Conservation (phyloP, 176 grass and related monocot species). For the Poa annua region DNA sequence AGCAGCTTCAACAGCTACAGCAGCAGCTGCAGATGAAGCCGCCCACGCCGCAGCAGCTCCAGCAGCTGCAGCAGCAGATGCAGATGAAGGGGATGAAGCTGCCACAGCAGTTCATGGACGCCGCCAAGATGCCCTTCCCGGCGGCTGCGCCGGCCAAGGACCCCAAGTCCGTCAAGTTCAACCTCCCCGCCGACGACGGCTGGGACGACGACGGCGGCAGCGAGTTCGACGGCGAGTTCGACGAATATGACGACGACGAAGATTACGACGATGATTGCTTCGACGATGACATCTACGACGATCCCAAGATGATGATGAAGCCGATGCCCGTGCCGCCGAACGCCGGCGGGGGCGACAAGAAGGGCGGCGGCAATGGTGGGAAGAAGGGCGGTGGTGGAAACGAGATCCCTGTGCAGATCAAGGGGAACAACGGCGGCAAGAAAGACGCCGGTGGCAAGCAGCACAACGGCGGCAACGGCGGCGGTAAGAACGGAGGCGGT, state of each 20-base stretch:
- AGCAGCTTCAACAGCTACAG: conserved; percentile 33
- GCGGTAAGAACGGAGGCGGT: conserved; percentile 48
- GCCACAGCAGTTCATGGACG: conserved; percentile 64
- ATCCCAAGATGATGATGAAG: conserved; percentile 63
- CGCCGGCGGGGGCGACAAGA: conserved; percentile 50
- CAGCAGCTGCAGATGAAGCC: conserved; percentile 17
- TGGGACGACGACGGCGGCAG: conserved; percentile 49
- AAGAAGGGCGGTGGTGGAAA: conserved; percentile 52
- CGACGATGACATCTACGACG: conserved; percentile 59
- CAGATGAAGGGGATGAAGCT: conserved; percentile 78
- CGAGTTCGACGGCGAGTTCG: conserved; percentile 64
- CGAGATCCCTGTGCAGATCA: conserved; percentile 54
- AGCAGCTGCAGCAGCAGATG: conserved; percentile 60
- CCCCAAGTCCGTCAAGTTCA: conserved; percentile 62
- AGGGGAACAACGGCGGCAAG: conserved; percentile 62
- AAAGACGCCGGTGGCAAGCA: conserved; percentile 65
- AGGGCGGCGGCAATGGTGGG: conserved; percentile 48
- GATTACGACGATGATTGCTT: conserved; percentile 57
- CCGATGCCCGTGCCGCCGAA: conserved; percentile 18
- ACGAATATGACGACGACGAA: conserved; percentile 45
- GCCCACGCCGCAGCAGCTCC: conserved; percentile 34
- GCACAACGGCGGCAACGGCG: conserved; percentile 45
- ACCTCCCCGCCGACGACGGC: conserved; percentile 55
- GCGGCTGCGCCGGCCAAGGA: conserved; percentile 47
- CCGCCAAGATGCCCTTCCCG: conserved; percentile 54